A percentile compares a stretch with the other conserved stretches of the same genome.
Evolutionary conservation across 2,329 filamentous ascomycete genomes (phyloP).

Genomic region (Calycina herbarum): DNA sequence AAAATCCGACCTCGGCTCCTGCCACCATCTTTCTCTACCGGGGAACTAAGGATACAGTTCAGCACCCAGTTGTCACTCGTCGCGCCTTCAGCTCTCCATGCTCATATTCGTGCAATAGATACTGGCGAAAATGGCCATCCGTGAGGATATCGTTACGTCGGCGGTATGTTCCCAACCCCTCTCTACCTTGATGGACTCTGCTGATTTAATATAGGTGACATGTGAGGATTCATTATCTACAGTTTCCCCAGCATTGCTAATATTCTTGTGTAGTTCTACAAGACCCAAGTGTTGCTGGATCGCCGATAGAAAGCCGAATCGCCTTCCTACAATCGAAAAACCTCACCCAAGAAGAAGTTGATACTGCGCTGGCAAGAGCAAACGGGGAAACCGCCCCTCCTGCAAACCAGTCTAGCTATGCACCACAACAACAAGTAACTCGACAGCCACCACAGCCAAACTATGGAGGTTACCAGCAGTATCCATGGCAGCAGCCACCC

Average conservation of each 20-base stretch:
- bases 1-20: slow-evolving; percentile 22
- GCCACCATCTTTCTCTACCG: slow-evolving; percentile 19
- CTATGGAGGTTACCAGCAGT: slow-evolving; percentile 50
- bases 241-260: slow-evolving; percentile 21
- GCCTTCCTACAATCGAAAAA: slow-evolving; percentile 96
- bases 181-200: slow-evolving; percentile 22
- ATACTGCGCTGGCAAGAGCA: slow-evolving; percentile 75
- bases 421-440: slow-evolving; percentile 45
- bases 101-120: slow-evolving; percentile 11
- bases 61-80: not conserved
- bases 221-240: slow-evolving; percentile 32
- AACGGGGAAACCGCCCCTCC: slow-evolving; percentile 56
- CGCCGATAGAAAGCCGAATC: slow-evolving; percentile 88
- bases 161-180: slow-evolving; percentile 56
- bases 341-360: slow-evolving; percentile 92
- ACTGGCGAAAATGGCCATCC: slow-evolving; percentile 68
- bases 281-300: slow-evolving; percentile 86
- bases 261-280: slow-evolving; percentile 68
- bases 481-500: slow-evolving; percentile 57
- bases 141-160: slow-evolving; percentile 87
- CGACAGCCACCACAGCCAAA: slow-evolving; percentile 44
- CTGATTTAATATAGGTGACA: slow-evolving; percentile 36
- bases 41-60: not conserved
- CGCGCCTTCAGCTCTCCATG: not conserved
- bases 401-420: slow-evolving; percentile 44